phyloP scores from a whole-genome alignment of 129 eudicot genomes.

The Pulicaria dysenterica region DNA sequence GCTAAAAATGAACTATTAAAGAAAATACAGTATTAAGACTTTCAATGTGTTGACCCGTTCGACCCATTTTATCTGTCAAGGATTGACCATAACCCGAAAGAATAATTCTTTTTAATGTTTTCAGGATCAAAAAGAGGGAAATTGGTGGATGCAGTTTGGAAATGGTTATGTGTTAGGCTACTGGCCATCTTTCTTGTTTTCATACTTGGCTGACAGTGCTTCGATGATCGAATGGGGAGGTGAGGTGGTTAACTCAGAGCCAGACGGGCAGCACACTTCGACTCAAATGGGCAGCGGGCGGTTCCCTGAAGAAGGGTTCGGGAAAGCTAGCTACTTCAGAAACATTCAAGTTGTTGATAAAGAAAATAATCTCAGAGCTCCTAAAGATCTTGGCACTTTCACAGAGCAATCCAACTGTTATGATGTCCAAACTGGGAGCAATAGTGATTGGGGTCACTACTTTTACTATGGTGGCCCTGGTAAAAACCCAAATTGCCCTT shows the following conservation, averaged over 20 bases:
- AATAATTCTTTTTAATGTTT: neutral
- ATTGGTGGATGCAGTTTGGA: constrained; percentile 97
- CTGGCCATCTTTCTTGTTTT: constrained; percentile 85
- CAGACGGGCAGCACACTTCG: constrained; percentile 77
- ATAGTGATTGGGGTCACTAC: constrained; percentile 88
- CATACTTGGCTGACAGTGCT: constrained; percentile 75
- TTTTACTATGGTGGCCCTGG: constrained; percentile 96
- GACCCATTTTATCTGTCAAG: too few species aligned
- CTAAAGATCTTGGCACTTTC: constrained; percentile 74
- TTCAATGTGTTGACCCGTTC: neutral
- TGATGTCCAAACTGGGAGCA: constrained; percentile 78
- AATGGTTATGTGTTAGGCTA: constrained; percentile 76
- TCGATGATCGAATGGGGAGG: constrained; percentile 97
- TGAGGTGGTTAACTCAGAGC: constrained; percentile 74
- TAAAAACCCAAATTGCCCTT: constrained; percentile 73
- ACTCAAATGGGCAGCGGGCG: constrained; percentile 96
- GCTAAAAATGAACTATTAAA: too few species aligned
- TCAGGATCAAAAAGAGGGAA: constrained; percentile 89
- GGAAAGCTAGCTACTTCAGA: constrained; percentile 80
- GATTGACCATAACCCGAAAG: too few species aligned
- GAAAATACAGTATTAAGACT: too few species aligned
- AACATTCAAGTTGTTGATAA: constrained; percentile 83
- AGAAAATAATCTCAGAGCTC: constrained; percentile 73
- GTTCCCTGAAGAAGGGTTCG: constrained; percentile 88
- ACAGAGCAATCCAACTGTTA: constrained; percentile 91